Conservation (phyloP, 805 yeast species). For the Wickerhamiella galacta region DNA sequence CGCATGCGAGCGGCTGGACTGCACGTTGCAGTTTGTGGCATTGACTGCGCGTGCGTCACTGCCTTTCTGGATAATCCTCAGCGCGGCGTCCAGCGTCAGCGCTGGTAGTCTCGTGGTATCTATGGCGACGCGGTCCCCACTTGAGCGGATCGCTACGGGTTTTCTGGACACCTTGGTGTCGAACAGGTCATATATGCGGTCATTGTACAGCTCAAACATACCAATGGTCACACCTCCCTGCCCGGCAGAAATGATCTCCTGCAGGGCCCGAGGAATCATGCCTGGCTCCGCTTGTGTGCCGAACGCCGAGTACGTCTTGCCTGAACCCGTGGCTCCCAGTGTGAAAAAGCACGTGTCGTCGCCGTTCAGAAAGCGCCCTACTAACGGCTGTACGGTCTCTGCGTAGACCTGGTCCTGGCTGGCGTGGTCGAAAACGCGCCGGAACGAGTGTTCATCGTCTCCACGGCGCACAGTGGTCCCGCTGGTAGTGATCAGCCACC, state of each 20-base stretch:
- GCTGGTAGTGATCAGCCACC: constrained; percentile 12
- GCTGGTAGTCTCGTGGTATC: constrained; percentile 28
- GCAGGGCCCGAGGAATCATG: constrained; percentile 21
- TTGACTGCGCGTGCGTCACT: constrained; percentile 27
- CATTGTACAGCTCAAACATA: constrained; percentile 37
- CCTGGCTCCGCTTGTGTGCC: constrained; percentile 24
- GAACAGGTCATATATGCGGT: constrained; percentile 27
- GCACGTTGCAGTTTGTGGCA: constrained; percentile 28
- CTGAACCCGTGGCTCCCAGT: constrained; percentile 38
- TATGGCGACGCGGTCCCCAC: constrained; percentile 28
- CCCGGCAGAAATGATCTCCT: constrained; percentile 21
- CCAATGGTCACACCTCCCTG: constrained; percentile 26
- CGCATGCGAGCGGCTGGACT: constrained; percentile 38
- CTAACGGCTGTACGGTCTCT: constrained; percentile 21
- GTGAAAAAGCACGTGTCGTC: constrained; percentile 30
- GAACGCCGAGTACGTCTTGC: constrained; percentile 25
- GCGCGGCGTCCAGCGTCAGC: constrained; percentile 24
- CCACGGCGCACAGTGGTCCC: constrained; percentile 2
- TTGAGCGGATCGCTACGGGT: constrained; percentile 21
- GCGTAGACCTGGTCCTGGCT: constrained; percentile 26
- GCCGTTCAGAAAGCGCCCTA: constrained; percentile 18
- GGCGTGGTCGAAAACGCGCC: constrained; percentile 6
- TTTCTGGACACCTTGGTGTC: constrained; percentile 8
- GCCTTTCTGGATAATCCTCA: constrained; percentile 25
- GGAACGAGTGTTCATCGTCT: constrained; percentile 5